phyloP scores from a whole-genome alignment of 176 grass and related monocot genomes.

The Hsuehochloa calcarea region DNA sequence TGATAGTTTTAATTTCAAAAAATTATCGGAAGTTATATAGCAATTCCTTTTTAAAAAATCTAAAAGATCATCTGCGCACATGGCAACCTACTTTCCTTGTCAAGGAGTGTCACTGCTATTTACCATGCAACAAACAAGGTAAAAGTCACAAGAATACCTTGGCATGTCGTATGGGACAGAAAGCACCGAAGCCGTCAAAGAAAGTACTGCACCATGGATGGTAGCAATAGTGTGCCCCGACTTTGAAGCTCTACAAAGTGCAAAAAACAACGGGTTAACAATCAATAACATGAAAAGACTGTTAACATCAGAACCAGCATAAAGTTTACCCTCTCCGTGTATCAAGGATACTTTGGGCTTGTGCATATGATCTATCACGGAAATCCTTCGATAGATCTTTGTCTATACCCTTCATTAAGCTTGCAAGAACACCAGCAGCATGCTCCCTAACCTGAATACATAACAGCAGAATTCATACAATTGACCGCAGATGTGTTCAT shows the following conservation, averaged over 20 bases:
- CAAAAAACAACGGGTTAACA: conserved; percentile 13
- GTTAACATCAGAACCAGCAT: background rate
- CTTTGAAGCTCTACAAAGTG: conserved; percentile 50
- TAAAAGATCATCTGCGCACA: background rate
- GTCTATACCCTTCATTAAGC: conserved; percentile 91
- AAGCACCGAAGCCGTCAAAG: conserved; percentile 86
- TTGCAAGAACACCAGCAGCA: conserved; percentile 90
- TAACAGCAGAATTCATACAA: conserved; percentile 12
- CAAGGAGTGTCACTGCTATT: background rate
- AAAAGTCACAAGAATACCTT: conserved; percentile 48
- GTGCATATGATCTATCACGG: conserved; percentile 67
- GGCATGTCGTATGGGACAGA: conserved; percentile 98
- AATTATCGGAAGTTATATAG: too few relatives aligned
- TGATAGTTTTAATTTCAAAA: too few relatives aligned
- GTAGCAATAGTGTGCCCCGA: conserved; percentile 59
- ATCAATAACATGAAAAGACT: background rate
- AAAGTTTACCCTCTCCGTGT: conserved; percentile 52
- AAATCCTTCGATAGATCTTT: conserved; percentile 71
- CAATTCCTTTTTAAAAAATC: too few relatives aligned
- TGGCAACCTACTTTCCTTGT: background rate
- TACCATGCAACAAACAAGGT: conserved; percentile 13
- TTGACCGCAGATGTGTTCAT: background rate
- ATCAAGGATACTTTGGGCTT: conserved; percentile 60
- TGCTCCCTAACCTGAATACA: conserved; percentile 85
- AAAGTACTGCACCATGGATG: conserved; percentile 83